Conservation (phyloP, 257 asterid genomes). For the Solanum chaucha region DNA sequence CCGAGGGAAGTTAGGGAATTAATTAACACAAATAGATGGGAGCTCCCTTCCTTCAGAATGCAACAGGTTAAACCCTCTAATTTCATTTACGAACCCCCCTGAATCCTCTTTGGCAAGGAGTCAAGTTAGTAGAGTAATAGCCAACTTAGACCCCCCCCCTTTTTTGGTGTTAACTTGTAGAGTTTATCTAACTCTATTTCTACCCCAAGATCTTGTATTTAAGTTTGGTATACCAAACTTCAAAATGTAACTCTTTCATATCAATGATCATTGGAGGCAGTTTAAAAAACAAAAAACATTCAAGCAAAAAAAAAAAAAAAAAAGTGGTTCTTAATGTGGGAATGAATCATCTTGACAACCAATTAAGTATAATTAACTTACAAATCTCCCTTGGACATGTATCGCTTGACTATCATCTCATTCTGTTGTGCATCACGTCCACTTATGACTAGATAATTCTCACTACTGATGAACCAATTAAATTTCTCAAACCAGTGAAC, state of each 20-base stretch:
- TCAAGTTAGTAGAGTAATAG: neutral
- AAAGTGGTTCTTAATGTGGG: neutral
- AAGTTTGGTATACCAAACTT: neutral
- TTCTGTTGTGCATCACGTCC: slow-evolving; percentile 98
- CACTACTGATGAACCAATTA: slow-evolving; percentile 98
- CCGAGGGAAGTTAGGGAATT: neutral
- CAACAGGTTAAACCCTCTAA: too few species aligned
- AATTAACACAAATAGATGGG: neutral
- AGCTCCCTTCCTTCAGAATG: neutral
- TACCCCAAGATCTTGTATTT: neutral
- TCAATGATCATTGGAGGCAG: neutral
- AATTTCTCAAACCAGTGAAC: slow-evolving; percentile 99
- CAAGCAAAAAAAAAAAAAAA: too few species aligned
- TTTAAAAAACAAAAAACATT: too few species aligned
- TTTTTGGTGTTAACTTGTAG: neutral
- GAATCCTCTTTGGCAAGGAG: too few species aligned
- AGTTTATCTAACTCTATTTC: neutral
- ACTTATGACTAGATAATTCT: slow-evolving; percentile 89
- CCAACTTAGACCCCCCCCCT: neutral
- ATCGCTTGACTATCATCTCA: slow-evolving; percentile 98
- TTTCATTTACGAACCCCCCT: too few species aligned
- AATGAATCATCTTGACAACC: neutral
- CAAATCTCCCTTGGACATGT: slow-evolving; percentile 97
- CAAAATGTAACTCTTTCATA: neutral
- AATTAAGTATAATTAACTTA: slow-evolving; percentile 33